Percentiles rank a stretch among this genome's conserved stretches.
Evolutionary conservation across 768 basidiomycete genomes (phyloP).

Genomic region (Clitopilus hobsonii): DNA sequence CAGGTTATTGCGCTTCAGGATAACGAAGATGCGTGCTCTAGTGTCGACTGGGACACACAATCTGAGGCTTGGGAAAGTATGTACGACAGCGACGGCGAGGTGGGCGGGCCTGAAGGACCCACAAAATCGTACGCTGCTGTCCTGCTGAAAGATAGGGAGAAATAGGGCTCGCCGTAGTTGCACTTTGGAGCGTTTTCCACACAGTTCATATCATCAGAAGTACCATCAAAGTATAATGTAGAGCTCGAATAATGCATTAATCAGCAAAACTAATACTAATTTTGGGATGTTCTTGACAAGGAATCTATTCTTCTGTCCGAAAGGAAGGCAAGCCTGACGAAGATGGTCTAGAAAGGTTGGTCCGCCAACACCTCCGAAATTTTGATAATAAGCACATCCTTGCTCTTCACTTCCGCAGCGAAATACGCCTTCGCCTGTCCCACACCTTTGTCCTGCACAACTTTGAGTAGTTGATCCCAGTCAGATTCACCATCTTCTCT

Average conservation of each 20-base stretch:
- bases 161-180: not conserved
- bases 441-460: constrained; percentile 24
- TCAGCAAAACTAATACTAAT: too few relatives aligned
- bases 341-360: constrained; percentile 52
- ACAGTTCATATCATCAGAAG: too few relatives aligned
- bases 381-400: constrained; percentile 46
- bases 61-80: constrained; percentile 1
- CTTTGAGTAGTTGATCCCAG: constrained; percentile 34
- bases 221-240: too few relatives aligned
- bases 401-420: constrained; percentile 42
- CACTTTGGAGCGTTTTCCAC: too few relatives aligned
- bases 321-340: too few relatives aligned
- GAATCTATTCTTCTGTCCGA: too few relatives aligned
- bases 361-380: constrained; percentile 47
- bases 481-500: constrained; percentile 24
- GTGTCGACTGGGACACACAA: not conserved
- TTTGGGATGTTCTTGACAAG: too few relatives aligned
- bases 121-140: not conserved
- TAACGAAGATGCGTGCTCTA: constrained; percentile 5
- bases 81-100: not conserved
- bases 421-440: constrained; percentile 47
- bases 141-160: not conserved
- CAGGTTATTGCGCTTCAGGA: constrained; percentile 17
- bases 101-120: not conserved
- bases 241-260: too few relatives aligned